Base-by-base conservation (phyloP, 495 filamentous ascomycete genomes). In the Viridothelium virens region DNA sequence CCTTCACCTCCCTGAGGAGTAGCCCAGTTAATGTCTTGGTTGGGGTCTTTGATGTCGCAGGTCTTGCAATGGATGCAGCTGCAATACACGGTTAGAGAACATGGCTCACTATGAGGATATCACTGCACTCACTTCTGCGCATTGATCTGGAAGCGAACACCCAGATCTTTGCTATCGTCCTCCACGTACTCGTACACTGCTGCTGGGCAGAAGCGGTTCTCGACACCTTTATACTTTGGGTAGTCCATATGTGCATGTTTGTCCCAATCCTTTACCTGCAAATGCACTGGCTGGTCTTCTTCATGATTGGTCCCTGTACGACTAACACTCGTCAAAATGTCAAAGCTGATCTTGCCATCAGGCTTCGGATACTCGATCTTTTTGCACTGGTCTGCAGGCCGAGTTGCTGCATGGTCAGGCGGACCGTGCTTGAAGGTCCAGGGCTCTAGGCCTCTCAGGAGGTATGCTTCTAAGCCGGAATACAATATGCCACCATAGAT, bases 41-140 rank as follows among this genome's bases (percentile, higher is more conserved):
- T 84, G 2, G 94, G 94, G 12, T 88, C 92, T 80, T 99, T 99
- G 76, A 99, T 97, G 77, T 99, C 94, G 74, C 94, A 99, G 2
- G 94, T 97, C 84, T 99, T 99, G 81, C 94, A 99, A 77, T 99
- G 94, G 65, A 99, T 94, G 75, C 94, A 99, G 77, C 92, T 95
- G 69, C 56, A 64, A 2, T 25, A 25, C 10, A 44, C 34, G 0
- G 68, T 82, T 68, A 82, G 76, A n/a, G 36, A 59, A 25, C 25
- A 25, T 25, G 25, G 25, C n/a, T 11, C 41, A 12, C 56, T 9
- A 48, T 56, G 1, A 3, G 12, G 37, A 36, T 16, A 33, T 53
- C 53, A 61, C 53, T 34, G 41, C 48, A 87, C 91, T 84, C 82
- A 95, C 91, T 97, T 97, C 74, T 97, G 95, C 36, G 92, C 82